A percentile compares a stretch with the other conserved stretches of the same genome.
phyloP scores from a whole-genome alignment of 129 eudicot species.

The Lonicera japonica region DNA sequence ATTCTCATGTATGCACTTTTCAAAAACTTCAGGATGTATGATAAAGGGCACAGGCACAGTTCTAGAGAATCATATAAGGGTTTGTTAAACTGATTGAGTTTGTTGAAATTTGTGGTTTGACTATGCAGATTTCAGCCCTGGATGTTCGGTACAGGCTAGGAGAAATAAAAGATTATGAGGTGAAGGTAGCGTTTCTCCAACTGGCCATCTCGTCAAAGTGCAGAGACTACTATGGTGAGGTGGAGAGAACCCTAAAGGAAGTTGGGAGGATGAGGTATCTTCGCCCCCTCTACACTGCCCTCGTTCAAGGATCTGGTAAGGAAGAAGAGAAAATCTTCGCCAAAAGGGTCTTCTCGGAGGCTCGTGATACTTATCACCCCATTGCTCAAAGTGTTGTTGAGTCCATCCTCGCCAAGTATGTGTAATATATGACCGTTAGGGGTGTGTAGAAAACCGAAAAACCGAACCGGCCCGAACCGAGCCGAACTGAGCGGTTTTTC shows the following conservation, averaged over 20 bases:
- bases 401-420: slow-evolving; percentile 70
- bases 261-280: slow-evolving; percentile 96
- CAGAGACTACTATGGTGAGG: slow-evolving; percentile 63
- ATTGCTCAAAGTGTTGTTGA: slow-evolving; percentile 94
- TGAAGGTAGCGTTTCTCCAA: slow-evolving; percentile 90
- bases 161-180: slow-evolving; percentile 86
- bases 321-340: slow-evolving; percentile 90
- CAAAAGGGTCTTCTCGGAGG: slow-evolving; percentile 78
- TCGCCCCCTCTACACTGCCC: slow-evolving; percentile 77
- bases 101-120: slow-evolving; percentile 6
- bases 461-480: no score
- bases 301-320: slow-evolving; percentile 61
- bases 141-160: slow-evolving; percentile 75
- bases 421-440: slow-evolving; percentile 18
- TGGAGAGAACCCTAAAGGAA: slow-evolving; percentile 90
- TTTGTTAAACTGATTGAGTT: no score
- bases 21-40: no score
- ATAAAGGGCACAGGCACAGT: no score
- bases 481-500: no score
- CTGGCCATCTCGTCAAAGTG: slow-evolving; percentile 67
- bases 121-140: slow-evolving; percentile 63
- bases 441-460: slow-evolving; percentile 55
- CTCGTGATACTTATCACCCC: slow-evolving; percentile 78
- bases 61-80: no score
- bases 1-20: no score